Evolutionary conservation across 225 moss, liverwort and hornwort genomes (phyloP), one percentile per base, ranked within the genome.

Genomic region (Polytrichum formosum): DNA sequence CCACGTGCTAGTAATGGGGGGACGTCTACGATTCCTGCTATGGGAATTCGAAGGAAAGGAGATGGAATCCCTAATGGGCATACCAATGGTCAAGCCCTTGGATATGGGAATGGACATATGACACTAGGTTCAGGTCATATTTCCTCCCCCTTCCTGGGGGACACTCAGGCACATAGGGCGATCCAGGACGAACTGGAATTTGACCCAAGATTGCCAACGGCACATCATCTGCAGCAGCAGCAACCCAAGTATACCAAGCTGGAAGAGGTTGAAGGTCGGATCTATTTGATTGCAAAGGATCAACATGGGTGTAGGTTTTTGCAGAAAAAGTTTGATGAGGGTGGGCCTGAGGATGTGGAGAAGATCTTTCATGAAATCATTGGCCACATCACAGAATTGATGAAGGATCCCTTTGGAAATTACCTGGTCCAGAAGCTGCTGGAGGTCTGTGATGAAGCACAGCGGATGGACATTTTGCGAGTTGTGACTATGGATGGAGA

Each of bases 311-410:
- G 97, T 79, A 90, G 97, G 68, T 97, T 97, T 72, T 74, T 97
- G 74, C 97, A 97, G 84, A 92, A 93, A 79, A 97, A 97, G 80
- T 97, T 97, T 62, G 97, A 97, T 31, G 97, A 97, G 75, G 97
- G 97, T 31, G 94, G 97, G 27, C 86, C 92, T 5, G 97, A 93
- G 65, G 97, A 93, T 71, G 97, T 97, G 72, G 87, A 94, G 82
- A 97, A 94, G 68, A 94, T 97, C 16, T 97, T 97, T 23, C 78
- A 82, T 64, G 97, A 97, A 81, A 97, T 97, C 55, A 93, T 97
- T 75, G 91, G 91, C 26, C 97, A 97, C 56, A 94, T 97, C 31
- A 94, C 94, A 25, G 97, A 97, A 75, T 79, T 97, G 5, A 97
- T 97, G 97, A 94, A 92, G 27, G 97, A 97, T 53, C 97, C 97